These are phyloP conservation scores for Trichoderma sp. DNA, from an alignment of 2,329 filamentous ascomycete genomes.

Conservation along the genomic window DNA sequence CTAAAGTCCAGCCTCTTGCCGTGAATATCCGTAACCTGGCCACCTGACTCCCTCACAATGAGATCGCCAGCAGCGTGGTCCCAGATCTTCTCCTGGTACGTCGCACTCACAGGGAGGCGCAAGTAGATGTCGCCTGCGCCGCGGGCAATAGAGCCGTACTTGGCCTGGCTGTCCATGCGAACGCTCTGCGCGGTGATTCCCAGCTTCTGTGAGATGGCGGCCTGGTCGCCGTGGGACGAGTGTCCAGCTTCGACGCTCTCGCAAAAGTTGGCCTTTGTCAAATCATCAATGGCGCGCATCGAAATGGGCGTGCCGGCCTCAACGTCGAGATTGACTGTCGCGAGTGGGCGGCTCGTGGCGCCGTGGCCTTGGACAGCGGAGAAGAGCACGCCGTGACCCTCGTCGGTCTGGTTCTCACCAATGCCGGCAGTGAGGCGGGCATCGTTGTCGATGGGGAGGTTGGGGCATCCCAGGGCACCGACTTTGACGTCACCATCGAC, in stretches of 20 bases:
- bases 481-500: conserved; percentile 92
- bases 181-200: conserved; percentile 89
- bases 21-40: conserved; percentile 83
- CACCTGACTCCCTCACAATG: conserved; percentile 91
- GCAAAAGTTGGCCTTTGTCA: conserved; percentile 85
- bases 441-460: conserved; percentile 83
- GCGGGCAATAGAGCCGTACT: conserved; percentile 92
- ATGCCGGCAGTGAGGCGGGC: conserved; percentile 60
- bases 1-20: conserved; percentile 86
- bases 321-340: conserved; percentile 36
- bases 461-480: conserved; percentile 92
- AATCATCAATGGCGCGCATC: conserved; percentile 75
- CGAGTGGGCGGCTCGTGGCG: conserved; percentile 73
- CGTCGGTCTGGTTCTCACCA: conserved; percentile 70
- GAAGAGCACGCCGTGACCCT: conserved; percentile 83
- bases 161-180: conserved; percentile 96
- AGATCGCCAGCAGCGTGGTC: conserved; percentile 95
- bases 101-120: conserved; percentile 76
- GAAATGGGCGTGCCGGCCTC: conserved; percentile 61
- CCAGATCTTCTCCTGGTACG: conserved; percentile 99
- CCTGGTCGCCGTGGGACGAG: conserved; percentile 85
- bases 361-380: conserved; percentile 77
- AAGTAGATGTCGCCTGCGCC: conserved; percentile 95
- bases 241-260: conserved; percentile 94
- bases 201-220: conserved; percentile 72